Percentiles rank a stretch among this genome's conserved stretches.
These are phyloP conservation scores for Dendrobium chrysotoxum DNA, from an alignment of 106 monocot species.

Conservation along the genomic window DNA sequence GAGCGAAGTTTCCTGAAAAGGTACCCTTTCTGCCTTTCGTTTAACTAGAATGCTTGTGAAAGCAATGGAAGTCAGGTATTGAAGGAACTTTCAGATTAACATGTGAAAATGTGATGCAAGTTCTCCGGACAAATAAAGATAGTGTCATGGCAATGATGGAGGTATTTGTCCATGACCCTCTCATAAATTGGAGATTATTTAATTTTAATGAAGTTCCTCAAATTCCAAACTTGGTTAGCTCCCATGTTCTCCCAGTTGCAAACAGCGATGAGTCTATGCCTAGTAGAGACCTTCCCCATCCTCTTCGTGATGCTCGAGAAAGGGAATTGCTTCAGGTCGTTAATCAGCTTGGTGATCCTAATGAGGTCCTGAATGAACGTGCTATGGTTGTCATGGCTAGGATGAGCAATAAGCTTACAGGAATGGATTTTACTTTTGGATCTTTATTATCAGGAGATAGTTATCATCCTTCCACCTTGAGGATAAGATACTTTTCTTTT, in stretches of 20 bases:
- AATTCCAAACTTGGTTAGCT: slow-evolving; percentile 45
- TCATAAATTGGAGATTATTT: slow-evolving; percentile 96
- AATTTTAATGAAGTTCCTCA: slow-evolving; percentile 99
- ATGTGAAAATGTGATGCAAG: slow-evolving; percentile 99
- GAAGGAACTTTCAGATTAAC: slow-evolving; percentile 97
- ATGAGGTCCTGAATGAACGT: slow-evolving; percentile 86
- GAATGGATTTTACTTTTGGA: slow-evolving; percentile 64
- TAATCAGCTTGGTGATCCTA: slow-evolving; percentile 91
- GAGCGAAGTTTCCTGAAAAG: slow-evolving; percentile 98
- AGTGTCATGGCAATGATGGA: slow-evolving; percentile 99
- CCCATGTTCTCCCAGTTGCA: slow-evolving; percentile 52
- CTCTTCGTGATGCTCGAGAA: slow-evolving; percentile 81
- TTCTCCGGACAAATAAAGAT: slow-evolving; percentile 88
- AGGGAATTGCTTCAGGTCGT: slow-evolving; percentile 88
- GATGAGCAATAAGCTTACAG: slow-evolving; percentile 92
- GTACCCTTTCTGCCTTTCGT: slow-evolving; percentile 43
- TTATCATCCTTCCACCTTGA: too few relatives aligned
- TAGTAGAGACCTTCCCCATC: slow-evolving; percentile 61
- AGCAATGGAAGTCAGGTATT: slow-evolving; percentile 99
- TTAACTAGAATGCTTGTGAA: slow-evolving; percentile 99
- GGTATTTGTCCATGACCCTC: slow-evolving; percentile 98
- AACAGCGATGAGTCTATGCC: slow-evolving; percentile 63
- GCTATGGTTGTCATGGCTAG: slow-evolving; percentile 88
- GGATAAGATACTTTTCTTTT: too few relatives aligned
- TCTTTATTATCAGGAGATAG: slow-evolving; percentile 31